These are phyloP conservation scores for Plenodomus biglobosus DNA, from an alignment of 2,329 filamentous ascomycete species.

Conservation along the genomic window DNA sequence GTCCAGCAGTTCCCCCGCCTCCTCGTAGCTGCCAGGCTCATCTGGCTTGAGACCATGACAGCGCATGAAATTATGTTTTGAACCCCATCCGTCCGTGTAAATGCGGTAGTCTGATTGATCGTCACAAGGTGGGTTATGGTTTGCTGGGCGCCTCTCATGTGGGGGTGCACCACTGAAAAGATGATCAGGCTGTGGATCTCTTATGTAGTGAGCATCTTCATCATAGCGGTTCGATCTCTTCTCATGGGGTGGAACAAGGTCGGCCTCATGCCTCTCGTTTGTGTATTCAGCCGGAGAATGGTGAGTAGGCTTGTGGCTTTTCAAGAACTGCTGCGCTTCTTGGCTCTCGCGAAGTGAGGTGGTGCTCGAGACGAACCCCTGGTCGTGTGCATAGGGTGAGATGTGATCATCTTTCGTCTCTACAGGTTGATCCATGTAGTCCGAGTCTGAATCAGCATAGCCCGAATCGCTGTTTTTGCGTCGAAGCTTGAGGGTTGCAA, in stretches of 20 bases:
- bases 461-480: background rate
- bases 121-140: background rate
- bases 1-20: conserved; percentile 8
- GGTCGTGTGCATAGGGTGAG: background rate
- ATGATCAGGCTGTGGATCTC: background rate
- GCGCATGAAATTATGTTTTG: conserved; percentile 12
- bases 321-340: background rate
- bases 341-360: background rate
- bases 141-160: background rate
- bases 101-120: conserved; percentile 1
- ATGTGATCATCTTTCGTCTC: background rate
- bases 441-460: background rate
- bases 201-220: background rate
- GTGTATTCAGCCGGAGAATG: background rate
- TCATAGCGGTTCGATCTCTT: background rate
- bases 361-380: background rate
- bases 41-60: conserved; percentile 6
- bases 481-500: background rate
- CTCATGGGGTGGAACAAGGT: background rate
- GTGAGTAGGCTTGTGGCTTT: background rate
- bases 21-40: conserved; percentile 8
- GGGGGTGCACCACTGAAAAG: background rate
- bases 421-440: conserved; percentile 2
- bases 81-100: conserved; percentile 11
- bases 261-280: background rate